A percentile compares a stretch with the other conserved stretches of the same genome.
Conservation (phyloP, 192 early-diverging fungal species). For the Linnemannia elongata region DNA sequence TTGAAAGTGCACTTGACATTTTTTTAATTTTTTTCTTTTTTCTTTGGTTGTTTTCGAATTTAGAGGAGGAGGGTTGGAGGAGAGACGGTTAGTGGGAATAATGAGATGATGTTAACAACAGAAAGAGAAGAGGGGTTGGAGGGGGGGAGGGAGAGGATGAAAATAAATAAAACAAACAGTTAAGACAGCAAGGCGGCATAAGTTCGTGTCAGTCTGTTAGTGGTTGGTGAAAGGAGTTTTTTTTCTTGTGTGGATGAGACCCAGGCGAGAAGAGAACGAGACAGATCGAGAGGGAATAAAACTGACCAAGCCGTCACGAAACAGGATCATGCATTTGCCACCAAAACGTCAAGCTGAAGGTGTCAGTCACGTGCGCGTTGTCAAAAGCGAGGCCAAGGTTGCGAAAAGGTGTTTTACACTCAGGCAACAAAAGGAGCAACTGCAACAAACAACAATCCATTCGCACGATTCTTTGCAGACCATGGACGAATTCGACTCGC, state of each 20-base stretch:
- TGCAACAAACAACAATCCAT: too few relatives aligned
- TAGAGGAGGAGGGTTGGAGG: too few relatives aligned
- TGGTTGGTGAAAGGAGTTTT: neutral
- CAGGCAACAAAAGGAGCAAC: too few relatives aligned
- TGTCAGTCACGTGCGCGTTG: too few relatives aligned
- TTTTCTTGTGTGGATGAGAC: neutral
- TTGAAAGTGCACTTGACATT: slow-evolving; percentile 15
- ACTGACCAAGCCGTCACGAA: slow-evolving; percentile 65
- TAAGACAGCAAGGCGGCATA: neutral
- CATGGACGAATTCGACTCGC: slow-evolving; percentile 64
- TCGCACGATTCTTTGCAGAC: neutral
- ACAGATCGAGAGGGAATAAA: slow-evolving; percentile 7
- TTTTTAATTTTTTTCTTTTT: too few relatives aligned
- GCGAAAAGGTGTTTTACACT: too few relatives aligned
- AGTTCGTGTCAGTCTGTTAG: neutral
- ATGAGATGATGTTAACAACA: neutral
- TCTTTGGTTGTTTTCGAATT: neutral
- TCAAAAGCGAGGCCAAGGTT: too few relatives aligned
- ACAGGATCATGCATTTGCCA: neutral
- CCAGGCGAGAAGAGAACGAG: slow-evolving; percentile 12
- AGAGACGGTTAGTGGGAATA: neutral
- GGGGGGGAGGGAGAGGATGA: neutral
- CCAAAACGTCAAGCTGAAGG: too few relatives aligned
- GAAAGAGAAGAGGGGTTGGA: neutral
- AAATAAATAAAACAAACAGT: neutral